phyloP scores from a whole-genome alignment of 78 protist genomes.

The Dictyostelium citrinum region DNA sequence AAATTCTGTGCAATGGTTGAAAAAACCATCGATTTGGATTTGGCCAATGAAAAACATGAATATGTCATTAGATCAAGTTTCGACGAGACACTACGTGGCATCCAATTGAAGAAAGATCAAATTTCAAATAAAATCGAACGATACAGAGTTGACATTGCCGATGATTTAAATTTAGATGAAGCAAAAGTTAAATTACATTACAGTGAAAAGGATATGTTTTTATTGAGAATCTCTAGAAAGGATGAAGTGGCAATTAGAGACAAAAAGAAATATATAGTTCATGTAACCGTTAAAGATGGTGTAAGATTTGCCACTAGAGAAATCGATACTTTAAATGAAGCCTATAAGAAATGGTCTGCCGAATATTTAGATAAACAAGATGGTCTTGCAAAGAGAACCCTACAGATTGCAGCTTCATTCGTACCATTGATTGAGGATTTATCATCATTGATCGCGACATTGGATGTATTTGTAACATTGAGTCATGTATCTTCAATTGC shows the following conservation, averaged over 20 bases:
- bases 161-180: constrained; percentile 13
- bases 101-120: not conserved
- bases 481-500: constrained; percentile 86
- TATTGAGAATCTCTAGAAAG: constrained; percentile 48
- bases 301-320: constrained; percentile 75
- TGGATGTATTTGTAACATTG: constrained; percentile 86
- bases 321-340: constrained; percentile 29
- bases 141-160: constrained; percentile 10
- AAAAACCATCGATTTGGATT: constrained; percentile 86
- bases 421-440: constrained; percentile 70
- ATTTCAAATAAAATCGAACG: constrained; percentile 16
- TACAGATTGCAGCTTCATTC: constrained; percentile 65
- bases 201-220: constrained; percentile 44
- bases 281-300: constrained; percentile 67
- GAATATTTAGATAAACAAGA: constrained; percentile 45
- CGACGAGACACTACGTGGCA: constrained; percentile 63
- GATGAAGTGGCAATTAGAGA: constrained; percentile 81
- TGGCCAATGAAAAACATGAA: constrained; percentile 72
- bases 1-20: constrained; percentile 82
- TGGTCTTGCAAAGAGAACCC: constrained; percentile 36
- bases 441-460: constrained; percentile 55
- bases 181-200: constrained; percentile 37
- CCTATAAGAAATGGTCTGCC: not conserved
- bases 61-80: constrained; percentile 87
- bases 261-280: not conserved